Percentiles rank a stretch among this genome's conserved stretches.
These are phyloP conservation scores for Cercospora sesami DNA, from an alignment of 2,329 filamentous ascomycete genomes.

Conservation along the genomic window DNA sequence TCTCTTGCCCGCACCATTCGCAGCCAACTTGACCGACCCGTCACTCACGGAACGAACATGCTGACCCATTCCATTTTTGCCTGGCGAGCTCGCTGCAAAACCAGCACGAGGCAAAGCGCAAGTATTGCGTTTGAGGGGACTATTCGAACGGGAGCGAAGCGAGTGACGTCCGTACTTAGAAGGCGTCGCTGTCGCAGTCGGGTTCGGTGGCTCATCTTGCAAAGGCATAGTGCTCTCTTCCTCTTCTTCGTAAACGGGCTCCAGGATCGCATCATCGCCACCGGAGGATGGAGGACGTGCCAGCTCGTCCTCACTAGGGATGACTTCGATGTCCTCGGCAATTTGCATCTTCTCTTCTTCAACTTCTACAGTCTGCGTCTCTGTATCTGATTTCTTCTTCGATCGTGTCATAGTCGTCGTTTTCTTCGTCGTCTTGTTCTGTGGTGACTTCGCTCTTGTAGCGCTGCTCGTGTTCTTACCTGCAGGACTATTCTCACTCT, in stretches of 20 bases:
- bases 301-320: slow-evolving; percentile 33
- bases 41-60: slow-evolving; percentile 15
- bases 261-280: slow-evolving; percentile 32
- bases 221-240: slow-evolving; percentile 30
- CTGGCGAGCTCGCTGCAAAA: slow-evolving; percentile 27
- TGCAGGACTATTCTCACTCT: slow-evolving; percentile 19
- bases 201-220: slow-evolving; percentile 32
- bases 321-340: slow-evolving; percentile 21
- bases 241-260: slow-evolving; percentile 40
- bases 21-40: slow-evolving; percentile 19
- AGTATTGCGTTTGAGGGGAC: slow-evolving; percentile 30
- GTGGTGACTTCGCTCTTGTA: slow-evolving; percentile 22
- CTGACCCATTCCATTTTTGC: not conserved
- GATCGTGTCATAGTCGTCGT: slow-evolving; percentile 1
- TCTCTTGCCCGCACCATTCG: not conserved
- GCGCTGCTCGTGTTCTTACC: slow-evolving; percentile 15
- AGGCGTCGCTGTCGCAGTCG: slow-evolving; percentile 36
- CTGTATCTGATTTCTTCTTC: slow-evolving; percentile 20
- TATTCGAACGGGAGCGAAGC: slow-evolving; percentile 29
- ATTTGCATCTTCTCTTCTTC: slow-evolving; percentile 13
- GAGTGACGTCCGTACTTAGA: slow-evolving; percentile 28
- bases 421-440: slow-evolving; percentile 18
- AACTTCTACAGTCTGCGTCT: slow-evolving; percentile 13
- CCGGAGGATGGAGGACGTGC: slow-evolving; percentile 22
- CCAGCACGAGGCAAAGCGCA: slow-evolving; percentile 23